phyloP scores from a whole-genome alignment of 2,329 filamentous ascomycete species.

The Fusarium foetens region DNA sequence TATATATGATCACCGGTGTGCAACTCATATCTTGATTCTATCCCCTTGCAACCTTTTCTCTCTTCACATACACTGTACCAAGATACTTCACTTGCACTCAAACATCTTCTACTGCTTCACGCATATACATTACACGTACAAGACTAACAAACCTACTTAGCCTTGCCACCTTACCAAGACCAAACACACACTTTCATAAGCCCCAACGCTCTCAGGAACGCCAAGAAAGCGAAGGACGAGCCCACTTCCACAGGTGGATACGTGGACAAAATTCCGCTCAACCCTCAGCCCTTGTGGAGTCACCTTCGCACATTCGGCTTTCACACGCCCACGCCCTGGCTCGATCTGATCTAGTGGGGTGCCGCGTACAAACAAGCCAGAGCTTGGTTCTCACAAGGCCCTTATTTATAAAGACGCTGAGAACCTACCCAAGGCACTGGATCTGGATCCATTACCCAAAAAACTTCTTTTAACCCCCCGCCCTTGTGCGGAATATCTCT shows the following conservation, averaged over 20 bases:
- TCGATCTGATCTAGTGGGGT: conserved; percentile 46
- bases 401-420: conserved; percentile 38
- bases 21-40: conserved; percentile 11
- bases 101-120: not conserved
- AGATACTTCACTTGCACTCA: not conserved
- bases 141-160: conserved; percentile 30
- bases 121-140: not conserved
- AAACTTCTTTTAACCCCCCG: conserved; percentile 25
- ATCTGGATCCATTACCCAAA: conserved; percentile 34
- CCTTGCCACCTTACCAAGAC: conserved; percentile 23
- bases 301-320: conserved; percentile 35
- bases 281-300: conserved; percentile 43
- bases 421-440: conserved; percentile 27
- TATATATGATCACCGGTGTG: conserved; percentile 43
- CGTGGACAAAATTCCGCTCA: conserved; percentile 45
- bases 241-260: conserved; percentile 35
- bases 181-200: conserved; percentile 28
- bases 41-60: conserved; percentile 14
- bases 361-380: conserved; percentile 40
- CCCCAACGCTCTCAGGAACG: conserved; percentile 35
- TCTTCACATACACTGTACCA: not conserved
- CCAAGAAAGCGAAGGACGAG: conserved; percentile 39
- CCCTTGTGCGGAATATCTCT: conserved; percentile 26
- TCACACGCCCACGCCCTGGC: conserved; percentile 34
- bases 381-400: conserved; percentile 39